Evolutionary conservation across 2,329 filamentous ascomycete species (phyloP).

Genomic region (Blastomyces emzantsi): DNA sequence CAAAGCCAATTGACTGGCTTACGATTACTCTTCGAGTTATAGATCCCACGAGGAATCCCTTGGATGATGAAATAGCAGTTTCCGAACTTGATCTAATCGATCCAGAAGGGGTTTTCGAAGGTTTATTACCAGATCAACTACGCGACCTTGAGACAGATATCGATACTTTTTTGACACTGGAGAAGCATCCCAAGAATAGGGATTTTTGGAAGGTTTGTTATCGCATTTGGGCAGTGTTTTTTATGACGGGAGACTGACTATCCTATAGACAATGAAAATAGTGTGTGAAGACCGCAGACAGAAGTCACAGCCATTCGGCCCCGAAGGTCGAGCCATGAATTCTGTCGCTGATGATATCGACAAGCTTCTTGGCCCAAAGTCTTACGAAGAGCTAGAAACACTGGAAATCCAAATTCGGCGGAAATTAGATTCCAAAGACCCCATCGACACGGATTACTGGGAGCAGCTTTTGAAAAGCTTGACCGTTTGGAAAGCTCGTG

Average conservation of each 20-base stretch:
- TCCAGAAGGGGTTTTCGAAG: conserved; percentile 71
- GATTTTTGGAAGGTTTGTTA: conserved; percentile 73
- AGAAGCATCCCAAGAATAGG: conserved; percentile 65
- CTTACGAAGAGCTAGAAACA: conserved; percentile 72
- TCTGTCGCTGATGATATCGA: conserved; percentile 85
- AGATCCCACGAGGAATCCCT: conserved; percentile 66
- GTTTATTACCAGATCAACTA: conserved; percentile 58
- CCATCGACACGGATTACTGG: conserved; percentile 97
- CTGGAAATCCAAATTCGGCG: conserved; percentile 78
- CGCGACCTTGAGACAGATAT: conserved; percentile 75
- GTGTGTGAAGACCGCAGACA: conserved; percentile 69
- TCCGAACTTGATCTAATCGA: conserved; percentile 69
- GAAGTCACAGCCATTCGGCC: conserved; percentile 50
- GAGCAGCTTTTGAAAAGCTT: conserved; percentile 80
- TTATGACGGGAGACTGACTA: neutral
- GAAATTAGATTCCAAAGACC: conserved; percentile 81
- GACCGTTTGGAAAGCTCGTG: conserved; percentile 84
- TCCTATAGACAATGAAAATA: conserved; percentile 60
- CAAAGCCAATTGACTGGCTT: conserved; percentile 87
- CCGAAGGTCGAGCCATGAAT: conserved; percentile 66
- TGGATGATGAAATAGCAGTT: conserved; percentile 75
- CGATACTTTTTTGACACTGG: conserved; percentile 65
- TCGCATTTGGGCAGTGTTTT: neutral
- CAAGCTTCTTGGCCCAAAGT: conserved; percentile 74
- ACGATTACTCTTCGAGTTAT: conserved; percentile 85